phyloP scores from a whole-genome alignment of 169 alveolate species.

The Theileria parva region DNA sequence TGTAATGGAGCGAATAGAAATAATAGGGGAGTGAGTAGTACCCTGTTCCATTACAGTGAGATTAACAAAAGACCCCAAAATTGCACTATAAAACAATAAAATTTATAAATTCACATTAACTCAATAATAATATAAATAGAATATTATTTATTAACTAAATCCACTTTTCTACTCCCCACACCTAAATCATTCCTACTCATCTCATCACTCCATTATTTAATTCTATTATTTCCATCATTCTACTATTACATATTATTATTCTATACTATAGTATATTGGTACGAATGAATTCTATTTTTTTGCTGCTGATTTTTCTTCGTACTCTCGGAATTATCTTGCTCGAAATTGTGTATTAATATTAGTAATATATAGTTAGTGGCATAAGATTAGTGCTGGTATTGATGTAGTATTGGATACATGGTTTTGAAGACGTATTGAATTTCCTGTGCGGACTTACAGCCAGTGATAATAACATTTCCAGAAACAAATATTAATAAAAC shows the following conservation, averaged over 20 bases:
- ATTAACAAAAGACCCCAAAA: not conserved
- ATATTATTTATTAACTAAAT: not conserved
- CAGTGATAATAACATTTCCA: slow-evolving; percentile 98
- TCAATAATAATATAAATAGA: not conserved
- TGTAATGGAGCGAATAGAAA: not conserved
- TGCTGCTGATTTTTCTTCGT: no score
- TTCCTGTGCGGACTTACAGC: slow-evolving; percentile 93
- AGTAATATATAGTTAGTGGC: not conserved
- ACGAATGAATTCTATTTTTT: no score
- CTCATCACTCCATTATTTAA: not conserved
- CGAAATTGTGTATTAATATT: no score
- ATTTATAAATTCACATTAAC: not conserved
- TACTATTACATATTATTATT: no score
- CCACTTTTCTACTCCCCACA: not conserved
- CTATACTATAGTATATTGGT: no score
- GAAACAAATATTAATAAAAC: slow-evolving; percentile 95
- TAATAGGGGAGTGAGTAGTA: not conserved
- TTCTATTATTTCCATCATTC: no score
- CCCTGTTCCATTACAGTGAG: not conserved
- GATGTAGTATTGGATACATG: slow-evolving; percentile 87
- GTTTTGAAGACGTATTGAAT: slow-evolving; percentile 86
- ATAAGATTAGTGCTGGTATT: slow-evolving; percentile 63
- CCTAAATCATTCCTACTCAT: not conserved
- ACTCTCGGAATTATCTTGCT: no score
- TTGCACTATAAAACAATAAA: not conserved